Conservation (phyloP, 2,329 filamentous ascomycete species). For the Botrytis sinoallii region DNA sequence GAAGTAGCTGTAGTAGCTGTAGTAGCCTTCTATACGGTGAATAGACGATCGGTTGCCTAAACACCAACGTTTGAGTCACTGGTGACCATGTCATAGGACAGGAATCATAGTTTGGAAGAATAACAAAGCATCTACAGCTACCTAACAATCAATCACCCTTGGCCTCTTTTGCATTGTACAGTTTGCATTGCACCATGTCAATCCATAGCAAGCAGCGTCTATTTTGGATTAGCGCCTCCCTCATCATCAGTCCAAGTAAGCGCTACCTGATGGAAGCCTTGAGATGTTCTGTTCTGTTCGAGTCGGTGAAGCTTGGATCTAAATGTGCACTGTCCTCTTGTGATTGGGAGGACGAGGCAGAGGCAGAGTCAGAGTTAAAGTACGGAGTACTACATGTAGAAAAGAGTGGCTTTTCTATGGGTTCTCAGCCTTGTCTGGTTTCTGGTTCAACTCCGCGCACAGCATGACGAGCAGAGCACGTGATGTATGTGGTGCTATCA, state of each 20-base stretch:
- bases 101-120: neutral
- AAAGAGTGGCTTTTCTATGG: neutral
- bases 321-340: neutral
- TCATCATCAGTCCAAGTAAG: neutral
- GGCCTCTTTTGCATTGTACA: neutral
- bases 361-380: neutral
- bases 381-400: neutral
- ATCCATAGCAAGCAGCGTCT: neutral
- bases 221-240: neutral
- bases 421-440: conserved; percentile 1
- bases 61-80: neutral
- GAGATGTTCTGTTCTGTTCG: neutral
- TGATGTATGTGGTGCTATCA: neutral
- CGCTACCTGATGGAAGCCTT: neutral
- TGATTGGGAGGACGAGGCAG: neutral
- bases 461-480: neutral
- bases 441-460: neutral
- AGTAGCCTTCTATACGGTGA: neutral
- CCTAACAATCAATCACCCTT: neutral
- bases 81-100: neutral
- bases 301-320: neutral
- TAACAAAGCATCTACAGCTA: neutral
- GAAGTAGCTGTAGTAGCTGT: neutral
- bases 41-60: neutral
- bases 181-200: neutral